A percentile compares a stretch with the other conserved stretches of the same genome.
These are phyloP conservation scores for Ascochyta clinopodiicola DNA, from an alignment of 2,329 filamentous ascomycete species.

Conservation along the genomic window DNA sequence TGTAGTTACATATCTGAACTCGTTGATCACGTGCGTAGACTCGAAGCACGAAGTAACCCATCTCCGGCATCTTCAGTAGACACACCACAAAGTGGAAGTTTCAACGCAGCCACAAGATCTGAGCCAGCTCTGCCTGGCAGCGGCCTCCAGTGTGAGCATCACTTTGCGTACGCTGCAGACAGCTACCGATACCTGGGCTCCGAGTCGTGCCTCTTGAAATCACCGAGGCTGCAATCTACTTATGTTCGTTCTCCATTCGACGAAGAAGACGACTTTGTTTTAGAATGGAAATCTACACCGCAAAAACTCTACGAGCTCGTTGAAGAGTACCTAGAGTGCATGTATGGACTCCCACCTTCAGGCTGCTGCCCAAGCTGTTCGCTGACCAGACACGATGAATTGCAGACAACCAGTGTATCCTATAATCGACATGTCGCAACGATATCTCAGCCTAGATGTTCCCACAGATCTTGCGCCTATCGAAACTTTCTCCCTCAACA, in stretches of 20 bases:
- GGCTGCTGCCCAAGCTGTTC: not conserved
- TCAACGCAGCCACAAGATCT: constrained; percentile 13
- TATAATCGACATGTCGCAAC: constrained; percentile 35
- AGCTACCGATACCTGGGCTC: constrained; percentile 47
- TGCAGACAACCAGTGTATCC: constrained; percentile 35
- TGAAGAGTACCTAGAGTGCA: constrained; percentile 36
- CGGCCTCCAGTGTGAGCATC: constrained; percentile 36
- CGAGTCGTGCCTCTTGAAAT: constrained; percentile 42
- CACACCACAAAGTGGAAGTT: constrained; percentile 18
- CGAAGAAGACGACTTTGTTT: constrained; percentile 34
- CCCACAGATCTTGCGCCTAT: constrained; percentile 32
- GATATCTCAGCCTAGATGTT: constrained; percentile 33
- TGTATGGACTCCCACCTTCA: constrained; percentile 19
- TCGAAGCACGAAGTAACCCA: constrained; percentile 26
- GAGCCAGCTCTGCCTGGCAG: constrained; percentile 25
- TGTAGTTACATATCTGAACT: constrained; percentile 45
- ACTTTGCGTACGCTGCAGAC: constrained; percentile 42
- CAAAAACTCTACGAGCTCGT: constrained; percentile 40
- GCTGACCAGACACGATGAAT: not conserved
- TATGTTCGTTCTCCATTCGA: constrained; percentile 24
- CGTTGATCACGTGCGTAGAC: constrained; percentile 44
- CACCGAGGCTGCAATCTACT: constrained; percentile 35
- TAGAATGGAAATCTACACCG: constrained; percentile 32
- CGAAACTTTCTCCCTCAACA: constrained; percentile 42
- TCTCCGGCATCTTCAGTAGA: constrained; percentile 29